Conservation (phyloP, 805 yeast genomes). For the Saccharomycopsis schoenii region DNA sequence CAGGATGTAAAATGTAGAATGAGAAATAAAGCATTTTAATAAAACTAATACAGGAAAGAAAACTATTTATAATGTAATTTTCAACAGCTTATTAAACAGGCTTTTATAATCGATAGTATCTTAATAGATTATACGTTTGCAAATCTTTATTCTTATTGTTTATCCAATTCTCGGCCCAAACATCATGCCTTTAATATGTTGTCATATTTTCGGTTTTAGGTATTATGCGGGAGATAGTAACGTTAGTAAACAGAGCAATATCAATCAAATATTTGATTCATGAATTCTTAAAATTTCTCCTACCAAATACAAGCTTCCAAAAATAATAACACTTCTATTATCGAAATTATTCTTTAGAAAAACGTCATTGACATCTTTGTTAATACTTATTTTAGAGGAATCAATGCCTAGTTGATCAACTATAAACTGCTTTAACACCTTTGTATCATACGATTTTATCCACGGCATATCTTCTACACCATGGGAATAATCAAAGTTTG, state of each 20-base stretch:
- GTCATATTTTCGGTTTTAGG: background rate
- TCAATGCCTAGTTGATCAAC: slow-evolving; percentile 18
- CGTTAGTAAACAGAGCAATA: too few species aligned
- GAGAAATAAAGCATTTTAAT: too few species aligned
- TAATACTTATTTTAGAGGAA: background rate
- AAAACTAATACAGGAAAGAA: too few species aligned
- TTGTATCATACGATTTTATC: slow-evolving; percentile 45
- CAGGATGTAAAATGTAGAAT: too few species aligned
- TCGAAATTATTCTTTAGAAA: background rate
- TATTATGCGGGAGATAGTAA: too few species aligned
- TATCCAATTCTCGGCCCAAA: too few species aligned
- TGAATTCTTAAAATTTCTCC: slow-evolving; percentile 42
- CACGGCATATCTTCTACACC: slow-evolving; percentile 90
- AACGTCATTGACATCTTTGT: background rate
- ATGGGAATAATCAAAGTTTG: slow-evolving; percentile 40
- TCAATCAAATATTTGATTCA: slow-evolving; percentile 2
- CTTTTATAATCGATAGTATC: too few species aligned
- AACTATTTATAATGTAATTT: too few species aligned
- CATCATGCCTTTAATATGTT: too few species aligned
- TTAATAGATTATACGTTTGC: too few species aligned
- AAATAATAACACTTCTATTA: slow-evolving; percentile 35
- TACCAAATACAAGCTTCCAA: slow-evolving; percentile 64
- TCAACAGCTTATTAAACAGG: too few species aligned
- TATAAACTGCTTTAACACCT: slow-evolving; percentile 24
- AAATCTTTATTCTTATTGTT: too few species aligned